Conservation (phyloP, 2,329 filamentous ascomycete genomes). For the Anisogramma anomala region DNA sequence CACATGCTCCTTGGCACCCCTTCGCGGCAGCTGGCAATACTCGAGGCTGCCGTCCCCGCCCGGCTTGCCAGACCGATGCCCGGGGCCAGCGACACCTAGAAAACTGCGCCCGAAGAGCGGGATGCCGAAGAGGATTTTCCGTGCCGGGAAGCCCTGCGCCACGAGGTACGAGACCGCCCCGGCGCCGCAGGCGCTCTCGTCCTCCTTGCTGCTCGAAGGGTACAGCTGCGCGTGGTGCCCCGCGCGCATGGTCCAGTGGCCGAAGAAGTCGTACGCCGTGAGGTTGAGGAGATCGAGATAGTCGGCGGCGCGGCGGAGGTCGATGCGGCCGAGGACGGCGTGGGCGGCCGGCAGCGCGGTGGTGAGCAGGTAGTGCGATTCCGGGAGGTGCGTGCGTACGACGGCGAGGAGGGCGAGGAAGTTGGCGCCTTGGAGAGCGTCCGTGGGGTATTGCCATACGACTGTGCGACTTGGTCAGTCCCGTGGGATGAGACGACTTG, state of each 20-base stretch:
- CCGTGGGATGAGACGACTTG: not conserved
- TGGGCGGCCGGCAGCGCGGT: conserved; percentile 59
- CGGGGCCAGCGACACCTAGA: conserved; percentile 50
- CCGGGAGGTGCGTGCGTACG: conserved; percentile 55
- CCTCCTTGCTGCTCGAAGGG: conserved; percentile 36
- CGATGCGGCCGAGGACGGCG: conserved; percentile 56
- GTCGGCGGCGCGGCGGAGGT: conserved; percentile 48
- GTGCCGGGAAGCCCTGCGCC: conserved; percentile 52
- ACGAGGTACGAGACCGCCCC: conserved; percentile 55
- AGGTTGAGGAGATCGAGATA: conserved; percentile 68
- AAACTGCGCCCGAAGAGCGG: conserved; percentile 69
- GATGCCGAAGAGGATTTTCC: conserved; percentile 65
- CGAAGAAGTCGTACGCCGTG: conserved; percentile 71
- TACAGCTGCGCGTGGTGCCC: conserved; percentile 72
- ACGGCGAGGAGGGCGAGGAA: conserved; percentile 58
- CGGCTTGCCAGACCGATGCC: conserved; percentile 44
- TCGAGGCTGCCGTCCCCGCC: conserved; percentile 63
- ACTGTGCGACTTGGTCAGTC: conserved; percentile 40
- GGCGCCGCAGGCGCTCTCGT: conserved; percentile 57
- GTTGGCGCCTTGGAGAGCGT: conserved; percentile 54
- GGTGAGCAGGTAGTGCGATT: conserved; percentile 57
- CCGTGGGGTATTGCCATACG: conserved; percentile 67
- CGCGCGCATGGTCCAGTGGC: conserved; percentile 53
- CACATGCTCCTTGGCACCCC: conserved; percentile 50
- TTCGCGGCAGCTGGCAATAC: conserved; percentile 56